Base-by-base conservation (phyloP, 495 filamentous ascomycete genomes). In the Trypethelium eluteriae region DNA sequence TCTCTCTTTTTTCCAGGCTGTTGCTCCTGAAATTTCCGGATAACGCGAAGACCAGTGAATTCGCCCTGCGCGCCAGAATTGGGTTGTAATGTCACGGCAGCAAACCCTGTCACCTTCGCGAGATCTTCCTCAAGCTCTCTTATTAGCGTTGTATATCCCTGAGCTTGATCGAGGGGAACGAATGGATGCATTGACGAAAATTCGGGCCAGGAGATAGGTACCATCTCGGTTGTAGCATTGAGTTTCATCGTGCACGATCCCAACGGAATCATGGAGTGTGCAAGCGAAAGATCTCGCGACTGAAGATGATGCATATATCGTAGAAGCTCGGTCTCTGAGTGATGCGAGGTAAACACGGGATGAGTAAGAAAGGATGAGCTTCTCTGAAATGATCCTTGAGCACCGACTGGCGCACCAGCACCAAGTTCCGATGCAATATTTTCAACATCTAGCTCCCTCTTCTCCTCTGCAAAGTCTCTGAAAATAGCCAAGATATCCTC, bases 171-270 rank as follows among this genome's bases (percentile, higher is more conserved):
- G 1, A 78, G 69, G 1, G 89, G 88, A 32, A 85, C 84, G 71
- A 92, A 91, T 2, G 94, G 94, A 77, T 98, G 94, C 38, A 98
- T 85, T 61, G 88, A 85, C 57, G 91, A 84, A 77, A 96, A 93
- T 71, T 92, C 88, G 11, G 88, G 88, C 81, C 87, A 90, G 1
- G 92, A 92, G 65, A 97, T 81, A 25, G 94, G 90, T 10, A 90
- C 84, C 90, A 95, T 98, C 76, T 98, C 93, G 16, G 90, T 89
- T 39, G 93, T 95, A 66, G 90, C 92, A 74, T 98, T 98, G 53
- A 98, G 87, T 82, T 98, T 98, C 94, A 98, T 98, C 34, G 94
- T 98, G 81, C 94, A 98, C 18, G 95, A 98, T 38, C 94, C 94
- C n/a, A 98, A 85, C 6, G 94, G 93, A 69, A 98, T 98, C 94